Evolutionary conservation across 2,329 filamentous ascomycete species (phyloP).

Genomic region (Massarina eburnea): DNA sequence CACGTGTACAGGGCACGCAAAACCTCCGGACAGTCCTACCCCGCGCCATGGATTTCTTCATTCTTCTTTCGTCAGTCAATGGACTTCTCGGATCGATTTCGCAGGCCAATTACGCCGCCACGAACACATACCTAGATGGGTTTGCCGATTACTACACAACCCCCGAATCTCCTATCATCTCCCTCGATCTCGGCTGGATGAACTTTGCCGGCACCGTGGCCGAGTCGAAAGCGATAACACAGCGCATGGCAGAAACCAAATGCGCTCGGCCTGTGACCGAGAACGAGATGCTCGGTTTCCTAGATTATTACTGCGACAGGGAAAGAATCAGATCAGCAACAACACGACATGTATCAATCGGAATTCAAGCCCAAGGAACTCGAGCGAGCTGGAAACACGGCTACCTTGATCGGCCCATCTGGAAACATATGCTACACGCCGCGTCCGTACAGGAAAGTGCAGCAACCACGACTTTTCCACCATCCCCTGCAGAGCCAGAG

Average conservation of each 20-base stretch:
- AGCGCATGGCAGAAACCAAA: not conserved
- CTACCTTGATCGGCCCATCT: not conserved
- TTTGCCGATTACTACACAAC: conserved; percentile 37
- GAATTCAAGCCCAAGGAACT: not conserved
- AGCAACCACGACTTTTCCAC: not conserved
- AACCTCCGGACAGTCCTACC: conserved; percentile 13
- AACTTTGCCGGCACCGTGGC: conserved; percentile 1
- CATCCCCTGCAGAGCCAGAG: not conserved
- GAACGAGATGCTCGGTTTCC: not conserved
- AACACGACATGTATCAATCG: not conserved
- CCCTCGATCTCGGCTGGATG: conserved; percentile 2
- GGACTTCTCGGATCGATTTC: conserved; percentile 4
- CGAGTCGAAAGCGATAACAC: not conserved
- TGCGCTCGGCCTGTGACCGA: not conserved
- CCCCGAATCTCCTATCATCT: conserved; percentile 12
- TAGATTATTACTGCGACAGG: conserved; percentile 16
- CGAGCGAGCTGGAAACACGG: not conserved
- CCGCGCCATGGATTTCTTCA: conserved; percentile 15
- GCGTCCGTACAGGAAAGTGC: not conserved
- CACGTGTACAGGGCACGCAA: conserved; percentile 33
- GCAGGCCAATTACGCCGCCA: conserved; percentile 14
- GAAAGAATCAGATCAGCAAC: not conserved
- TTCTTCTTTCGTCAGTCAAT: conserved; percentile 8
- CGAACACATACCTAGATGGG: conserved; percentile 43
- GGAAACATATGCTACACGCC: not conserved